phyloP scores from a whole-genome alignment of 2,329 filamentous ascomycete genomes.

The Ceratocystis cubensis region DNA sequence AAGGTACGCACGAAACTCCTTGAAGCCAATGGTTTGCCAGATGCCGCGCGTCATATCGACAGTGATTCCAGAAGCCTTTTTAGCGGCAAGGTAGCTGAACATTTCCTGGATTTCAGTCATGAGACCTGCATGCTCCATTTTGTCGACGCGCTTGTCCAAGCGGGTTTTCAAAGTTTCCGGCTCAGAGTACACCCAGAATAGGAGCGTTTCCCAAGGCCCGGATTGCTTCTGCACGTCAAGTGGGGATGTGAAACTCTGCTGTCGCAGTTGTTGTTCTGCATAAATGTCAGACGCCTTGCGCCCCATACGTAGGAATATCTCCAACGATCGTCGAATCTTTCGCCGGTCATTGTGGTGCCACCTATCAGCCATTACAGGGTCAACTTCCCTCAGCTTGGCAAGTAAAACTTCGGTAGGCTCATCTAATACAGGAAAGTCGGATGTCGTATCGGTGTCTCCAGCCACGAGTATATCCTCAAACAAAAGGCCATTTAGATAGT shows the following conservation, averaged over 20 bases:
- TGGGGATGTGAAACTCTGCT: conserved; percentile 2
- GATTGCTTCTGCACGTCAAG: neutral
- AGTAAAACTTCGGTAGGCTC: conserved; percentile 60
- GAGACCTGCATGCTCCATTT: conserved; percentile 56
- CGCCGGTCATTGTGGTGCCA: conserved; percentile 92
- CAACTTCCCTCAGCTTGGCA: conserved; percentile 60
- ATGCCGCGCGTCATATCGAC: conserved; percentile 72
- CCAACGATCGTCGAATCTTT: conserved; percentile 78
- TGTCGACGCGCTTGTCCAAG: conserved; percentile 65
- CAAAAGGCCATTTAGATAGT: conserved; percentile 81
- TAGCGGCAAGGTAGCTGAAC: conserved; percentile 29
- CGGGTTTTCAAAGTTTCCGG: conserved; percentile 54
- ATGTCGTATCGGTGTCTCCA: conserved; percentile 28
- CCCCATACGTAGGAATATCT: conserved; percentile 79
- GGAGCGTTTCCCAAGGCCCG: conserved; percentile 42
- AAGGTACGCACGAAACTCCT: conserved; percentile 70
- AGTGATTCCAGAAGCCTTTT: conserved; percentile 34
- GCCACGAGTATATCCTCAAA: conserved; percentile 60
- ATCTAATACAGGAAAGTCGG: conserved; percentile 54
- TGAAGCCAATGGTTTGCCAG: conserved; percentile 95
- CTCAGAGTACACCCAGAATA: conserved; percentile 81
- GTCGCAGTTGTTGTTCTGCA: conserved; percentile 47
- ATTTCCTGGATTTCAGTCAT: conserved; percentile 39
- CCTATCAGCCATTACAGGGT: conserved; percentile 74
- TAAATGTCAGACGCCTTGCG: conserved; percentile 77